A percentile compares a stretch with the other conserved stretches of the same genome.
Conservation (phyloP, 2,329 filamentous ascomycete species). For the Sclerotinia borealis region DNA sequence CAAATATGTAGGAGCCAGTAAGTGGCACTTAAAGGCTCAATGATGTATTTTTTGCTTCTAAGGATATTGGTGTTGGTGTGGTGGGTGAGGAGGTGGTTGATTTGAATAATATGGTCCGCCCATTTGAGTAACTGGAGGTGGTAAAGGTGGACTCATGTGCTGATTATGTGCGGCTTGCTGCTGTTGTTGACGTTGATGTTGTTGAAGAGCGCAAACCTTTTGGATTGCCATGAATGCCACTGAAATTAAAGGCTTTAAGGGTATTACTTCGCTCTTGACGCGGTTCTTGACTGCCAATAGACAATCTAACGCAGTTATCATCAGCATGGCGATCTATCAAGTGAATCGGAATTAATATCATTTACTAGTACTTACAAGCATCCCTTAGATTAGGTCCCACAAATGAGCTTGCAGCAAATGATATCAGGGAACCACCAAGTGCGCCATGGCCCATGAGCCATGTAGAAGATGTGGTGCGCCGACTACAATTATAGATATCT, state of each 20-base stretch:
- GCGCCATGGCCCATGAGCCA: background rate
- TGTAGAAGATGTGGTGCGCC: no score
- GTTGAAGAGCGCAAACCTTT: background rate
- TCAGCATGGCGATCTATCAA: background rate
- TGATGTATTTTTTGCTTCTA: background rate
- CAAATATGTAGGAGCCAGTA: background rate
- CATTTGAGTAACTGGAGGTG: conserved; percentile 47
- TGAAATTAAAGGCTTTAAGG: background rate
- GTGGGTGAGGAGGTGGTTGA: conserved; percentile 34
- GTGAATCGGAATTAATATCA: background rate
- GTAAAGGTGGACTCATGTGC: conserved; percentile 30
- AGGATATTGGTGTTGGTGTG: background rate
- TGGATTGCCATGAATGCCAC: background rate
- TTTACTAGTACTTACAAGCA: background rate
- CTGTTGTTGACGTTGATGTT: background rate
- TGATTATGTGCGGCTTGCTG: background rate
- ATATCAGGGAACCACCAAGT: background rate
- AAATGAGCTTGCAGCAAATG: background rate
- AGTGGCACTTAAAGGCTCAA: background rate
- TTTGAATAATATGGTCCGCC: conserved; percentile 41
- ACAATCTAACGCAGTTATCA: background rate
- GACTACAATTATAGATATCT: background rate
- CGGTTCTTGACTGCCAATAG: background rate
- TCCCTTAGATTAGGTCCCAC: background rate
- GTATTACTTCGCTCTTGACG: background rate